Percentiles rank a stretch among this genome's conserved stretches.
Conservation (phyloP, 106 monocot species). For the Alisma plantagoaquatica region DNA sequence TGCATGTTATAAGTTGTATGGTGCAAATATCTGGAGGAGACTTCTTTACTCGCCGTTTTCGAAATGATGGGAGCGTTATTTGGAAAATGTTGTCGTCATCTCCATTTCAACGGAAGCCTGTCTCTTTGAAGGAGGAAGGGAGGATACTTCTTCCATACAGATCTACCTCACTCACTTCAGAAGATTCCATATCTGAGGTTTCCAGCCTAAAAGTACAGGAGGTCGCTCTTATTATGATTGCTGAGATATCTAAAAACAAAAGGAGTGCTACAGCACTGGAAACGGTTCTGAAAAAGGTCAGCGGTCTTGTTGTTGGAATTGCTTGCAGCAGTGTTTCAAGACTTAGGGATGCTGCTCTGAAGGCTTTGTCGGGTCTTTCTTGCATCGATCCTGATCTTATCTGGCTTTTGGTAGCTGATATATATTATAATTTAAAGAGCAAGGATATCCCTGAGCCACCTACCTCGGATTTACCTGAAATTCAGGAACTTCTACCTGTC, state of each 20-base stretch:
- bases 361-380: conserved; percentile 57
- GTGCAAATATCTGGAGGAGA: conserved; percentile 66
- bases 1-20: conserved; percentile 33
- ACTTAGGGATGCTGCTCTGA: conserved; percentile 56
- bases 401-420: conserved; percentile 89
- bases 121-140: conserved; percentile 18
- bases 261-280: conserved; percentile 57
- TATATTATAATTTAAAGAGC: conserved; percentile 48
- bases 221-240: conserved; percentile 65
- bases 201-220: conserved; percentile 70
- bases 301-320: conserved; percentile 77
- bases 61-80: conserved; percentile 52
- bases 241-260: conserved; percentile 44
- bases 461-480: conserved; percentile 17
- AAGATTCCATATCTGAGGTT: conserved; percentile 55
- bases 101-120: conserved; percentile 38
- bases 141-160: conserved; percentile 66
- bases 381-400: conserved; percentile 69
- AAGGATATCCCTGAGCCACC: conserved; percentile 30
- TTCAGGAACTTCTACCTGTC: conserved; percentile 46
- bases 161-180: conserved; percentile 19
- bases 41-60: conserved; percentile 85
- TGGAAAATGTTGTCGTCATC: conserved; percentile 54
- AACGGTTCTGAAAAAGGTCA: conserved; percentile 62
- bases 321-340: conserved; percentile 44